A percentile compares a stretch with the other conserved stretches of the same genome.
Evolutionary conservation across 1,284 basidiomycete species (phyloP).

Genomic region (Flammula alnicola): DNA sequence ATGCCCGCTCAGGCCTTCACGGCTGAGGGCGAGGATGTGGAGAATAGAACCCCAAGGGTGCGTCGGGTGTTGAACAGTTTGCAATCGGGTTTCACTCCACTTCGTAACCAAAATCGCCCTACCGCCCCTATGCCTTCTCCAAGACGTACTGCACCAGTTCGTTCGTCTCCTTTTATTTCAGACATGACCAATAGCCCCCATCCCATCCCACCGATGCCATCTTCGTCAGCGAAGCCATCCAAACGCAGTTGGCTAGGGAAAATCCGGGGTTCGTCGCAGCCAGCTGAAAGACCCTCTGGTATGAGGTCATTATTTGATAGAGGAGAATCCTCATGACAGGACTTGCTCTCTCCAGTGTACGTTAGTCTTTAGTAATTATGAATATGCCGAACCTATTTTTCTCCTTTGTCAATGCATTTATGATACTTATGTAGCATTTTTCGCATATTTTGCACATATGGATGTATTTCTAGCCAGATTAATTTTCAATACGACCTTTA

Average conservation of each 20-base stretch:
- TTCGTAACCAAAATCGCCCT: slow-evolving; percentile 54
- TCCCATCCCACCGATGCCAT: slow-evolving; percentile 26
- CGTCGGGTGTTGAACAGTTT: slow-evolving; percentile 59
- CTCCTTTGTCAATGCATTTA: slow-evolving; percentile 14
- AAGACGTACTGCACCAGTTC: slow-evolving; percentile 40
- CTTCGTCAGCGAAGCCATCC: slow-evolving; percentile 39
- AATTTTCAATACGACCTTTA: not conserved
- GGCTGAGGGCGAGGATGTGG: slow-evolving; percentile 45
- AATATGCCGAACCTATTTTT: not conserved
- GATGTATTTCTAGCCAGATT: slow-evolving; percentile 26
- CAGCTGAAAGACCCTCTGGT: slow-evolving; percentile 30
- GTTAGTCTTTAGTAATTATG: not conserved
- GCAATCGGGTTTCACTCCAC: slow-evolving; percentile 74
- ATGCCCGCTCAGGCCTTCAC: slow-evolving; percentile 67
- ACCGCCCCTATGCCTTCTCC: slow-evolving; percentile 48
- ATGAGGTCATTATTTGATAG: slow-evolving; percentile 29
- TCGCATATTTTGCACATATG: slow-evolving; percentile 19
- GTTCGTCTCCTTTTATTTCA: slow-evolving; percentile 48
- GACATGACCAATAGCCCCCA: slow-evolving; percentile 74
- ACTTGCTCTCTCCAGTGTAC: slow-evolving; percentile 1
- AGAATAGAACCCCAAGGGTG: slow-evolving; percentile 58
- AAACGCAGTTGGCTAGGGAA: slow-evolving; percentile 68
- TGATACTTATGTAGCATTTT: slow-evolving; percentile 26
- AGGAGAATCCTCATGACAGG: slow-evolving; percentile 27
- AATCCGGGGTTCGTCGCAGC: slow-evolving; percentile 51